These are phyloP conservation scores for Euclidium syriacum DNA, from an alignment of 345 rosid species.

Conservation along the genomic window DNA sequence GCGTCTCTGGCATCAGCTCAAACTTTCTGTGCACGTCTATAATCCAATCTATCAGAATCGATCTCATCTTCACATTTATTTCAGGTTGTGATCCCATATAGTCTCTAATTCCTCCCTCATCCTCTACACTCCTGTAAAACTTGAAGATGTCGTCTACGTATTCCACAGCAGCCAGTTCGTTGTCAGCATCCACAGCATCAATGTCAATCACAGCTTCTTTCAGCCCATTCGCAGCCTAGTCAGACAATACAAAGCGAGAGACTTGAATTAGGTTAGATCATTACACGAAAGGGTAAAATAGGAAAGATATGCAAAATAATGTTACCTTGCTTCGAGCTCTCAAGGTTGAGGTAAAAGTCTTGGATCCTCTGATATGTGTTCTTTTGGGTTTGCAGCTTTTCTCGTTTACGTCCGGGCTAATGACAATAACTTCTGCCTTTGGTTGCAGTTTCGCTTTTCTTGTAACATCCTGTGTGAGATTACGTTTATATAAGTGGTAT, in stretches of 20 bases:
- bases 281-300: not conserved
- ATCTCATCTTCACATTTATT: slow-evolving; percentile 19
- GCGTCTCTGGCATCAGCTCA: slow-evolving; percentile 23
- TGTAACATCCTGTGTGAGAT: not conserved
- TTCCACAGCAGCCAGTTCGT: slow-evolving; percentile 45
- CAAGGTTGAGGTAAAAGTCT: slow-evolving; percentile 56
- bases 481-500: not conserved
- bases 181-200: slow-evolving; percentile 50
- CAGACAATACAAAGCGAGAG: not conserved
- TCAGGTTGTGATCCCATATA: slow-evolving; percentile 21
- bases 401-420: slow-evolving; percentile 51
- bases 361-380: slow-evolving; percentile 25
- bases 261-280: too few species aligned
- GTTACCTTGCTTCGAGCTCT: slow-evolving; percentile 79
- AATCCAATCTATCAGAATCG: slow-evolving; percentile 15
- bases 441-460: slow-evolving; percentile 18
- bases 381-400: slow-evolving; percentile 33
- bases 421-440: slow-evolving; percentile 39
- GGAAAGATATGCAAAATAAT: too few species aligned
- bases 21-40: slow-evolving; percentile 15
- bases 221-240: slow-evolving; percentile 58
- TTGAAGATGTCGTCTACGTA: slow-evolving; percentile 15
- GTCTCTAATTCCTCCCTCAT: slow-evolving; percentile 6
- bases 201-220: slow-evolving; percentile 10
- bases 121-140: not conserved